Evolutionary conservation across 192 early-diverging fungal genomes (phyloP).

Genomic region (Powellomyces hirtus): DNA sequence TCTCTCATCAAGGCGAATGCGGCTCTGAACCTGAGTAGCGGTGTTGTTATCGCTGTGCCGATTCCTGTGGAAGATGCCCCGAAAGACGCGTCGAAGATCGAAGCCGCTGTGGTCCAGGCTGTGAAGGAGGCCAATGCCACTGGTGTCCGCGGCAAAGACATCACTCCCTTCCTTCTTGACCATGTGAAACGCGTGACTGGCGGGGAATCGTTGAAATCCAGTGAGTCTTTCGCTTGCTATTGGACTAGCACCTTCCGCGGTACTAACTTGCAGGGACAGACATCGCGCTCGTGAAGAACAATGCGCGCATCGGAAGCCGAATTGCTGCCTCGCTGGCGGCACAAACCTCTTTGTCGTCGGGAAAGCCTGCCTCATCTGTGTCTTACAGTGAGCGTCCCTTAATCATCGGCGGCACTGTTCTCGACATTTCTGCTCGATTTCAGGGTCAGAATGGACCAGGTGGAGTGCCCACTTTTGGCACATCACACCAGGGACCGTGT

Average conservation of each 20-base stretch:
- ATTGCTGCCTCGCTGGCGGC: slow-evolving; percentile 65
- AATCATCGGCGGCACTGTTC: slow-evolving; percentile 81
- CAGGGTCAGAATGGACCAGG: neutral
- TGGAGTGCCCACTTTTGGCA: slow-evolving; percentile 38
- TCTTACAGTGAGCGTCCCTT: slow-evolving; percentile 50
- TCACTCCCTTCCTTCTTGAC: slow-evolving; percentile 91
- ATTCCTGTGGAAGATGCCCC: slow-evolving; percentile 71
- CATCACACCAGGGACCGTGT: slow-evolving; percentile 74
- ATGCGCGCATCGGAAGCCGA: slow-evolving; percentile 76
- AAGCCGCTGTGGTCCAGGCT: slow-evolving; percentile 70
- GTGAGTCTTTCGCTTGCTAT: slow-evolving; percentile 49
- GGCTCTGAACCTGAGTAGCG: slow-evolving; percentile 67
- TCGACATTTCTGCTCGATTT: slow-evolving; percentile 75
- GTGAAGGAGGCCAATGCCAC: slow-evolving; percentile 63
- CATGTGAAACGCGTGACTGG: slow-evolving; percentile 79
- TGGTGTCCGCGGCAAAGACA: slow-evolving; percentile 79
- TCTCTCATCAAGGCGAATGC: slow-evolving; percentile 57
- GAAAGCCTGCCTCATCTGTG: neutral
- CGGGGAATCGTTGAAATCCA: slow-evolving; percentile 75
- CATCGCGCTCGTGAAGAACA: slow-evolving; percentile 89
- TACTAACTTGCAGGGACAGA: slow-evolving; percentile 50
- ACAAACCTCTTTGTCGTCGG: neutral
- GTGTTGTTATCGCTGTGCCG: slow-evolving; percentile 86
- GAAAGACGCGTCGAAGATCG: slow-evolving; percentile 53
- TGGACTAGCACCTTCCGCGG: neutral